Base-by-base conservation (phyloP, 208 protist genomes). In the Lotmaria passim region DNA sequence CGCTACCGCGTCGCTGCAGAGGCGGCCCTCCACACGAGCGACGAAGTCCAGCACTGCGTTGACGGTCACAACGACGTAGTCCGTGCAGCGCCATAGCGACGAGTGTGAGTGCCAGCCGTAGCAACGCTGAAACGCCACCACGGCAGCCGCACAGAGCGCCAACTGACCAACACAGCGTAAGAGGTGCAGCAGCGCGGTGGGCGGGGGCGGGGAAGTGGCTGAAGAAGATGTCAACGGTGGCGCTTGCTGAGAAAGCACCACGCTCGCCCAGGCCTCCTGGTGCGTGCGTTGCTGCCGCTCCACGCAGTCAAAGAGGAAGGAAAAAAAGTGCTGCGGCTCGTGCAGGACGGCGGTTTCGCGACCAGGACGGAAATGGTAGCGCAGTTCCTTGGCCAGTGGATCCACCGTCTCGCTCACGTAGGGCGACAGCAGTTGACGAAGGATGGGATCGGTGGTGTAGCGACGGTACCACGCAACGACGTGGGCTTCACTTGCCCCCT, bases 241-340 rank as follows among this genome's bases (percentile, higher is more conserved):
- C 28, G 4, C 15, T 43, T 7, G 10, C n/a, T 4, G 41, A 46
- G 11, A 15, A 15, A 17, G n/a, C 7, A 17, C 3, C 2, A 24
- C 41, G 38, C 26, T 64, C 21, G 11, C 46, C 60, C 60, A 66
- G 3, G 14, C 11, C 33, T 23, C 1, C 34, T 7, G 41, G 64
- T 77, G 39, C 12, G n/a, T 31, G 21, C 44, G 14, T 7, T 31
- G 46, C 39, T 78, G 77, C 15, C 77, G 66, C 41, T 60, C 58
- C 46, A 83, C 74, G 46, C 83, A 52, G 10, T 84, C 76, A 6
- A 57, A 28, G 14, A 95, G 65, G 59, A 90, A 95, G 11, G 75
- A 60, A 64, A 95, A 95, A 61, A 93, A 91, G 66, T 91, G 83
- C 39, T 91, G 90, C 12, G 90, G 83, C 36, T 90, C 76, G 24